Evolutionary conservation across 345 rosid species (phyloP), one percentile per base, ranked within the genome.

Genomic region (Hypericum perforatum): DNA sequence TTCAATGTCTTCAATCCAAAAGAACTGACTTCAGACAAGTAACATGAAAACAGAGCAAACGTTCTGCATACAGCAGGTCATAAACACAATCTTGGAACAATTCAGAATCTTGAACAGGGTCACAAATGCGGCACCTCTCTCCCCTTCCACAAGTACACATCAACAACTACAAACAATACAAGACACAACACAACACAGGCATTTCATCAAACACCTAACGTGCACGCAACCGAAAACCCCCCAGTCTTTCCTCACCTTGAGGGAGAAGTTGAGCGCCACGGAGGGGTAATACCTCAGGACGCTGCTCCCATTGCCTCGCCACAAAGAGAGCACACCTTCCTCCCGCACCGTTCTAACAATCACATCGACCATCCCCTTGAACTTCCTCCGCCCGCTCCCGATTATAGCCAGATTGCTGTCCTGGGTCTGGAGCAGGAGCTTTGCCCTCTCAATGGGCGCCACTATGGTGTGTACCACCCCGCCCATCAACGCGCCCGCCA

Each of bases 291-390:
- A 78, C 12, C 96, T 83, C 49, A 92, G 79, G 14, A 92, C 95
- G 52, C 95, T 80, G 54, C 85, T 92, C 32, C 95, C 98, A 62
- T 92, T 92, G 70, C 98, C 98, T 71, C 98, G 78, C 98, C 98
- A 92, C 3, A 92, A 73, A 39, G 97, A 92, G 5, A 83, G 65
- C 59, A 79, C 54, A 5, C 97, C 97, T 62, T 92, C 98, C 73
- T 92, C 98, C 32, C 74, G 74, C 8, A 88, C 80, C 0, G 88
- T 92, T 11, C 95, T 88, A 64, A 58, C 69, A 60, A 92, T 85
- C 59, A 90, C 83, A 79, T 92, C 98, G 39, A 82, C 14, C 98
- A 88, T 85, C 37, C 97, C 98, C 69, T 82, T 76, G 65, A 88
- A 92, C 70, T 72, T 80, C 69, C 61, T 67, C 44, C 74, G 74